A percentile compares a stretch with the other conserved stretches of the same genome.
phyloP scores from a whole-genome alignment of 192 early-diverging fungal genomes.

The Coemansia asiatica region DNA sequence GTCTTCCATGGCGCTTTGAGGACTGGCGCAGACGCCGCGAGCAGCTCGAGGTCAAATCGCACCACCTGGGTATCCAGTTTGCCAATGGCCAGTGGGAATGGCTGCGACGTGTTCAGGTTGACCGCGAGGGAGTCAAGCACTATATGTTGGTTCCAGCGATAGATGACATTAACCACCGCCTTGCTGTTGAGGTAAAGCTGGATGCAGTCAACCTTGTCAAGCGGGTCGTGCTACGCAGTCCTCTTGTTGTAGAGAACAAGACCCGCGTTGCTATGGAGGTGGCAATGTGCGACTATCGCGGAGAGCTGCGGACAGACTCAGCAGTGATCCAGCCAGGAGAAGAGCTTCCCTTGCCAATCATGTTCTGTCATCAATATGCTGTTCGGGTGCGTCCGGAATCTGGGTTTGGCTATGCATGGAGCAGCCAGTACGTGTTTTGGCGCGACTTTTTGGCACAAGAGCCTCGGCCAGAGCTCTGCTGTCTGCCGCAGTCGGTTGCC shows the following conservation, averaged over 20 bases:
- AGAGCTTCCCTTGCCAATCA: conserved; percentile 83
- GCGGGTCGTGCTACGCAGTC: conserved; percentile 86
- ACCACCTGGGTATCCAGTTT: conserved; percentile 83
- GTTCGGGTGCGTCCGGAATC: conserved; percentile 77
- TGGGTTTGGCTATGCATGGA: conserved; percentile 87
- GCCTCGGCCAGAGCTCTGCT: conserved; percentile 57
- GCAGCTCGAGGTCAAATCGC: conserved; percentile 64
- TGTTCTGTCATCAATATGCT: conserved; percentile 75
- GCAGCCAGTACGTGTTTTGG: conserved; percentile 78
- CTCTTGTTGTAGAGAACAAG: conserved; percentile 78
- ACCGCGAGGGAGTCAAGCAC: conserved; percentile 79
- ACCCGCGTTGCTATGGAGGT: conserved; percentile 80
- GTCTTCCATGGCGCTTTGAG: conserved; percentile 92
- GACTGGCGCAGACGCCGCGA: conserved; percentile 94
- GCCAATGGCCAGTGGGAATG: conserved; percentile 87
- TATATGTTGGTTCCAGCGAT: conserved; percentile 82
- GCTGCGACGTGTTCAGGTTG: conserved; percentile 83
- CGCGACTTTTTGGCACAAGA: conserved; percentile 61
- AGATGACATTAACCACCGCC: conserved; percentile 72
- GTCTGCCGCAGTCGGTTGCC: conserved; percentile 31
- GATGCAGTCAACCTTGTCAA: conserved; percentile 79
- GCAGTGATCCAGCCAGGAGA: conserved; percentile 68
- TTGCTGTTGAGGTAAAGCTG: conserved; percentile 86
- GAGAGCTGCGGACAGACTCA: conserved; percentile 54
- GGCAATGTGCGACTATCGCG: conserved; percentile 68